Conservation (phyloP, 257 asterid genomes). For the Coffea canephora region DNA sequence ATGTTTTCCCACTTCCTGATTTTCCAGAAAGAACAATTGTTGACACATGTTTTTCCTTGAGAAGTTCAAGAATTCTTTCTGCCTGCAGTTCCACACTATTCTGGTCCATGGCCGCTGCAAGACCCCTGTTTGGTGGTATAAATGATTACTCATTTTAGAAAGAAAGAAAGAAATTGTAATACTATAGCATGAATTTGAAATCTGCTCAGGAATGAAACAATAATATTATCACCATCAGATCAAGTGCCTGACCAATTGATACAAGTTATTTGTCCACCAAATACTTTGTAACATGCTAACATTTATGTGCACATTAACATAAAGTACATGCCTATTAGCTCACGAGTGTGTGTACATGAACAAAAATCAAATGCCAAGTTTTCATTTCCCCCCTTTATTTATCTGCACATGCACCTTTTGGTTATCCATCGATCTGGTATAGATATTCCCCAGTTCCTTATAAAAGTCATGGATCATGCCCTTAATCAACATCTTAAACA, state of each 20-base stretch:
- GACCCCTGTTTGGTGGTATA: neutral
- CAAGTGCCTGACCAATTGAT: too few species aligned
- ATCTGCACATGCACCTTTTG: too few species aligned
- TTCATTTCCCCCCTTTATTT: too few species aligned
- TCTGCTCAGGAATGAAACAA: neutral
- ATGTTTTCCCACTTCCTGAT: conserved; percentile 25
- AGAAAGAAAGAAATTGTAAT: neutral
- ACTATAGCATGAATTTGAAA: neutral
- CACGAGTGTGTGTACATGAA: too few species aligned
- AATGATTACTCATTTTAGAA: neutral
- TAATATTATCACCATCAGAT: neutral
- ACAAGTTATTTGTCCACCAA: too few species aligned
- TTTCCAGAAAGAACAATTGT: conserved; percentile 16
- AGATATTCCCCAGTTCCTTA: too few species aligned
- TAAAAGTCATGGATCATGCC: too few species aligned
- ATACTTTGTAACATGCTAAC: too few species aligned
- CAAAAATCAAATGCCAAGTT: too few species aligned
- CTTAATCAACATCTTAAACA: neutral
- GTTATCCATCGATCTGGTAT: too few species aligned
- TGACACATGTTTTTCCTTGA: neutral
- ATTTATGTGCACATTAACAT: too few species aligned
- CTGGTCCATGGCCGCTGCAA: conserved; percentile 6
- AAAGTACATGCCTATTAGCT: too few species aligned
- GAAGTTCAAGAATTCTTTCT: neutral
- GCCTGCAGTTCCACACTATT: neutral